A percentile compares a stretch with the other conserved stretches of the same genome.
Evolutionary conservation across 2,329 filamentous ascomycete species (phyloP).

Genomic region (Fusarium sp.): DNA sequence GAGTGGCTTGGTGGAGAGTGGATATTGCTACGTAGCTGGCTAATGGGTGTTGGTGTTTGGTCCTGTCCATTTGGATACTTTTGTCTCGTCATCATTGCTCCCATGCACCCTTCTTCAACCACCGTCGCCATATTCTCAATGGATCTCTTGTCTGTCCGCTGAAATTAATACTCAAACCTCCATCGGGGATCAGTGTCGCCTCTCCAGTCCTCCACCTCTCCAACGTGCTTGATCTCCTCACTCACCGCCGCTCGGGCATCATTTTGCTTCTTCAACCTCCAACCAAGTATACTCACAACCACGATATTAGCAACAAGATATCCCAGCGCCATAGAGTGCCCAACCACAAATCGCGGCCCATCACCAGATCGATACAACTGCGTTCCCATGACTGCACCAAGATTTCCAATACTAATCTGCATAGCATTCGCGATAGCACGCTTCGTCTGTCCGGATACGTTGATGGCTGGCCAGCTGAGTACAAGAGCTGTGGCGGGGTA

Average conservation of each 20-base stretch:
- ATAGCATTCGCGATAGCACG: conserved; percentile 73
- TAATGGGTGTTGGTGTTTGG: not conserved
- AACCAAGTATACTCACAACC: conserved; percentile 62
- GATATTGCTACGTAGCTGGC: fast-evolving
- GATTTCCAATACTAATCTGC: conserved; percentile 76
- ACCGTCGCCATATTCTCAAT: fast-evolving
- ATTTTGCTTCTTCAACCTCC: conserved; percentile 66
- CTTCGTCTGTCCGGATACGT: conserved; percentile 75
- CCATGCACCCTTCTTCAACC: too few relatives aligned
- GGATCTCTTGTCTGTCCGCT: fast-evolving
- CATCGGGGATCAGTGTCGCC: conserved; percentile 72
- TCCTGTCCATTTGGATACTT: not conserved
- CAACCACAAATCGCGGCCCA: conserved; percentile 69
- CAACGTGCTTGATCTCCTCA: conserved; percentile 57
- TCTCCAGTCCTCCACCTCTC: conserved; percentile 60
- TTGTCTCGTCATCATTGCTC: too few relatives aligned
- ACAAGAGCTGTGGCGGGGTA: conserved; percentile 71
- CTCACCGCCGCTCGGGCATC: conserved; percentile 54
- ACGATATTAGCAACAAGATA: conserved; percentile 68
- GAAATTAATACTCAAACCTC: conserved; percentile 63
- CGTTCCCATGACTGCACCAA: conserved; percentile 73
- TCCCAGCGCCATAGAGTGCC: conserved; percentile 71
- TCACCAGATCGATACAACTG: conserved; percentile 70
- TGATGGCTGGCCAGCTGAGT: conserved; percentile 75
- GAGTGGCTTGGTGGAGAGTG: fast-evolving